Evolutionary conservation across 2,329 filamentous ascomycete species (phyloP).

Genomic region (Exophiala dermatitidis): DNA sequence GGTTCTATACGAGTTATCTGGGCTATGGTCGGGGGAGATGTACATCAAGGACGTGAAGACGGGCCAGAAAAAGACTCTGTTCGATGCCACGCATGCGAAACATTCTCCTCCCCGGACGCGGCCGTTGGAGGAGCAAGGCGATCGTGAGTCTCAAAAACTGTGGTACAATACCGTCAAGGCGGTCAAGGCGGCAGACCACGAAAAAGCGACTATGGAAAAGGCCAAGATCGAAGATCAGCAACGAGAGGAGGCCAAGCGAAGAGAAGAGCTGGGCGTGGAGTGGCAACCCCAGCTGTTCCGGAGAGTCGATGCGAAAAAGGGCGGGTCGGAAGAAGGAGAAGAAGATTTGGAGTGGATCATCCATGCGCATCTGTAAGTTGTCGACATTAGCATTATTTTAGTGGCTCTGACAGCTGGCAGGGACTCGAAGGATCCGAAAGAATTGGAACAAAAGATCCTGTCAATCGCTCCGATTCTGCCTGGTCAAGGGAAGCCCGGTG

Average conservation of each 20-base stretch:
- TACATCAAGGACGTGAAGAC: conserved; percentile 83
- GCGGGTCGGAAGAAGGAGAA: conserved; percentile 68
- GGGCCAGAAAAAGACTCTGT: conserved; percentile 80
- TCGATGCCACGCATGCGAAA: conserved; percentile 73
- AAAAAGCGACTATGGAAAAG: conserved; percentile 86
- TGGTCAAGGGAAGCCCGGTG: conserved; percentile 54
- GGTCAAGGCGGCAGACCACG: conserved; percentile 77
- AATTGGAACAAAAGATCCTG: conserved; percentile 63
- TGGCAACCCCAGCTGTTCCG: conserved; percentile 88
- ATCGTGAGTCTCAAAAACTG: conserved; percentile 80
- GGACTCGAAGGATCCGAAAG: conserved; percentile 16
- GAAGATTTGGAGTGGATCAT: conserved; percentile 95
- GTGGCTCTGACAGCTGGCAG: conserved; percentile 7
- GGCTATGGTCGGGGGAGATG: conserved; percentile 94
- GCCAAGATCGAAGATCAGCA: conserved; percentile 92
- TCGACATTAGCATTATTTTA: conserved; percentile 8
- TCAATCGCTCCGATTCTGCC: conserved; percentile 76
- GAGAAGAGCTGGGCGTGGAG: conserved; percentile 69
- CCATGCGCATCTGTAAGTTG: conserved; percentile 67
- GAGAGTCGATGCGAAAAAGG: conserved; percentile 61
- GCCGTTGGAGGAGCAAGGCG: conserved; percentile 76
- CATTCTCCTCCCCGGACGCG: conserved; percentile 66
- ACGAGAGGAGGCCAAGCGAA: conserved; percentile 74
- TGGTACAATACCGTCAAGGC: conserved; percentile 79
- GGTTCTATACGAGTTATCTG: conserved; percentile 81